Conservation (phyloP, 2,329 filamentous ascomycete species). For the Pseudogymnoascus sp. region DNA sequence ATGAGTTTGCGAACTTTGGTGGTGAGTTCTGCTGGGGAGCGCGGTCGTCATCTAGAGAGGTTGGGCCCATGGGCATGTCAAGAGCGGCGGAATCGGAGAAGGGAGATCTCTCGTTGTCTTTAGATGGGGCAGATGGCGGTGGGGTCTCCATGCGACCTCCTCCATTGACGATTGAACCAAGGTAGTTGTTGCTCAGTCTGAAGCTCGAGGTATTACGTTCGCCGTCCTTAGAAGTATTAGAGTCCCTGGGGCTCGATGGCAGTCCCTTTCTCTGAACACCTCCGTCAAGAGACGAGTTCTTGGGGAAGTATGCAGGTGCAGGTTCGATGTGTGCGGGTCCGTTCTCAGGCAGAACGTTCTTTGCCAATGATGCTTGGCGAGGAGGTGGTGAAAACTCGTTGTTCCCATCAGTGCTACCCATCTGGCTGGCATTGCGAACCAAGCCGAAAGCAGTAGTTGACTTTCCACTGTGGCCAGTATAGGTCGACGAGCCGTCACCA, state of each 20-base stretch:
- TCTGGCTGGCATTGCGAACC: background rate
- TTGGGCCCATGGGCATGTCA: constrained; percentile 5
- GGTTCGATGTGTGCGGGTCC: constrained; percentile 23
- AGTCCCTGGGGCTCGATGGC: constrained; percentile 16
- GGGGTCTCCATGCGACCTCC: background rate
- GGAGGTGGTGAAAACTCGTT: constrained; percentile 26
- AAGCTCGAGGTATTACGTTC: constrained; percentile 15
- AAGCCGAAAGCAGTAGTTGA: background rate
- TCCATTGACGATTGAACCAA: constrained; percentile 23
- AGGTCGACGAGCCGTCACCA: constrained; percentile 40
- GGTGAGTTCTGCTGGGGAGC: constrained; percentile 5
- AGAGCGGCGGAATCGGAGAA: background rate
- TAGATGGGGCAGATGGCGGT: background rate
- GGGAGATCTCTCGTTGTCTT: background rate
- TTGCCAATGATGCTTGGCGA: constrained; percentile 28
- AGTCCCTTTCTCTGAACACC: constrained; percentile 7
- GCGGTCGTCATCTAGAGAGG: background rate
- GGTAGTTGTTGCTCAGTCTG: constrained; percentile 29
- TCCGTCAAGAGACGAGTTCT: constrained; percentile 10
- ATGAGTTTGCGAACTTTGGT: constrained; percentile 26
- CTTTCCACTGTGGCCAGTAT: constrained; percentile 23
- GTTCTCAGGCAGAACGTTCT: constrained; percentile 30
- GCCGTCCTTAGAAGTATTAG: constrained; percentile 15
- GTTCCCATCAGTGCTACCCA: constrained; percentile 19
- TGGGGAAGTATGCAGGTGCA: constrained; percentile 15